Percentiles rank a stretch among this genome's conserved stretches.
Conservation (phyloP, 2,329 filamentous ascomycete species). For the Alternaria arborescens region DNA sequence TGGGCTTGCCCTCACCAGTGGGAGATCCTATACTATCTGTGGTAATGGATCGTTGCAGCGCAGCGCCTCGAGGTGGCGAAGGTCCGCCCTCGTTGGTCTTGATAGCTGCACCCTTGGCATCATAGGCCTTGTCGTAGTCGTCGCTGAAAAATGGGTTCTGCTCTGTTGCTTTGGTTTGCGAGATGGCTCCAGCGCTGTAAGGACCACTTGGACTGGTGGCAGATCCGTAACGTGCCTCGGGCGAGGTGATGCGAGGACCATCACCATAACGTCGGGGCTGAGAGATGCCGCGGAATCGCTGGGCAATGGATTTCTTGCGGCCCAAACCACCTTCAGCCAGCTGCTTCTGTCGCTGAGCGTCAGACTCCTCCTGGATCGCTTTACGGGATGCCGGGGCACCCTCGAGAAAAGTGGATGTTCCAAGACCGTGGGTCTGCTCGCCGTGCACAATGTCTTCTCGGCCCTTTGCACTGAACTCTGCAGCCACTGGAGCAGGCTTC, state of each 20-base stretch:
- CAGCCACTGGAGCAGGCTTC: conserved; percentile 41
- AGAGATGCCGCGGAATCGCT: conserved; percentile 87
- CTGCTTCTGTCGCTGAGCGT: conserved; percentile 58
- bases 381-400: conserved; percentile 86
- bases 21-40: conserved; percentile 42
- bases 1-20: conserved; percentile 35
- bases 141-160: conserved; percentile 80
- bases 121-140: conserved; percentile 76
- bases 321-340: conserved; percentile 64
- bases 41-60: conserved; percentile 43
- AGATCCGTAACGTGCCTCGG: conserved; percentile 63
- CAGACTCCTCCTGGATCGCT: conserved; percentile 78
- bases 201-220: conserved; percentile 43
- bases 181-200: conserved; percentile 52
- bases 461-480: conserved; percentile 52
- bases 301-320: conserved; percentile 93
- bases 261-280: conserved; percentile 68
- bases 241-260: conserved; percentile 51
- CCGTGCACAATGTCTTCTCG: conserved; percentile 78
- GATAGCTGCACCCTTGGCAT: conserved; percentile 69
- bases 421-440: conserved; percentile 81
- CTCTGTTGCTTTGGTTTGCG: conserved; percentile 51
- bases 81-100: conserved; percentile 55
- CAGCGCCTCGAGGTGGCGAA: conserved; percentile 43
- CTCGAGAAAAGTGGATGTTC: conserved; percentile 94